A percentile compares a stretch with the other conserved stretches of the same genome.
These are phyloP conservation scores for Madurella fahalii DNA, from an alignment of 2,329 filamentous ascomycete species.

Conservation along the genomic window DNA sequence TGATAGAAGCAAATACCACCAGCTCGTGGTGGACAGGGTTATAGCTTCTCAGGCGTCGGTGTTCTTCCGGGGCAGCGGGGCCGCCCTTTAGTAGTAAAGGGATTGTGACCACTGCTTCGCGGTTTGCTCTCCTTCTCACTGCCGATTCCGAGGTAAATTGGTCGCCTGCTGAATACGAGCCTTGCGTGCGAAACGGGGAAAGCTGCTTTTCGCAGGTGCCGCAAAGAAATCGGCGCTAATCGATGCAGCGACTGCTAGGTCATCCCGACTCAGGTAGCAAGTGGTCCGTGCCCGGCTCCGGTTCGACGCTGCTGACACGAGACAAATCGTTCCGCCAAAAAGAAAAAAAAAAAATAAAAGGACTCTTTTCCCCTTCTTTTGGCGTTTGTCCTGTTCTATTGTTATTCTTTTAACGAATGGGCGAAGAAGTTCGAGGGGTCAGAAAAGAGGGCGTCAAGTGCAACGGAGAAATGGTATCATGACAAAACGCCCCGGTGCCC, in stretches of 20 bases:
- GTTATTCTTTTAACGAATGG: no score
- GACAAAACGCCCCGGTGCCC: not conserved
- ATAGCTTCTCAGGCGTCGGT: no score
- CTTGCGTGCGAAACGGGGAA: constrained; percentile 6
- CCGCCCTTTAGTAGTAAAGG: not conserved
- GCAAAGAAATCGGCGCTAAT: constrained; percentile 17
- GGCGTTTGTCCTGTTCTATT: no score
- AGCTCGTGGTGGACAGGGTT: no score
- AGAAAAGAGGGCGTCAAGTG: constrained; percentile 13
- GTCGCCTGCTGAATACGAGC: constrained; percentile 19
- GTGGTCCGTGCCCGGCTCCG: constrained; percentile 1
- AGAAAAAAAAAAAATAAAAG: no score
- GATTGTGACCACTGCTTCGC: not conserved
- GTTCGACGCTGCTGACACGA: not conserved
- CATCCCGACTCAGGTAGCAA: constrained; percentile 7
- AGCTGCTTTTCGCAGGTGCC: constrained; percentile 9
- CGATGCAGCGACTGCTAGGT: constrained; percentile 1
- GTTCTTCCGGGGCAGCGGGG: no score
- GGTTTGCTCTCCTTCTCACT: not conserved
- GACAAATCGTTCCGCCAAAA: not conserved
- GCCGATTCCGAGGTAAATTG: constrained; percentile 5
- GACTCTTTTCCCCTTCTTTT: no score
- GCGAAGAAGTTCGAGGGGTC: not conserved
- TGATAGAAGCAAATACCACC: no score
- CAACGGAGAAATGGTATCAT: not conserved